Evolutionary conservation across 331 rosid species (phyloP), one percentile per base, ranked within the genome.

Genomic region (Prunus yedoensis): DNA sequence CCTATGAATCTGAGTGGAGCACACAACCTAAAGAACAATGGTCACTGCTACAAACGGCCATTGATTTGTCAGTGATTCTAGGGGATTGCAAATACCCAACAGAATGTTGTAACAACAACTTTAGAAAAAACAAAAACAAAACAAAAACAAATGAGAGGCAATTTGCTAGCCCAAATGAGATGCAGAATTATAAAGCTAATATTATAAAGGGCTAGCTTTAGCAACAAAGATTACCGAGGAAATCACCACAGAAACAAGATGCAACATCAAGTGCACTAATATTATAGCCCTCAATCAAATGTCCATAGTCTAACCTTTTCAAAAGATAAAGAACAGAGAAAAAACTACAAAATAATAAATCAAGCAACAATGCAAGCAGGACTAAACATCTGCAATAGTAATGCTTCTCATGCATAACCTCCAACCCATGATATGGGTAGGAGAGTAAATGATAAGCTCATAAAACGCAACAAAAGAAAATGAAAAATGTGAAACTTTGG

Each of bases 361-460:
- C 47, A 12, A 65, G 27, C 16, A n/a, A 57, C 72, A 72, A 77
- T 54, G 68, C 57, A 62, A 27, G 50, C 75, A 16, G 35, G 8
- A 69, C 20, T 15, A 45, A 11, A 41, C 21, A 53, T 25, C 57
- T 35, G 35, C 68, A 63, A 47, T 60, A 10, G 21, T 63, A 61
- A 47, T 16, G 60, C 41, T 66, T 10, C 16, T 63, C 62, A 32
- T 11, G 60, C 68, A 62, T 18, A 62, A 61, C 54, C 62, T 18
- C n/a, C 12, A 64, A 54, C 28, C 27, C 8, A 35, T n/a, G 27
- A 56, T 8, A 71, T 47, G 56, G 52, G 11, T 20, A 32, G 12
- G 10, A 8, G 68, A 18, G 38, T 14, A 51, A 64, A 32, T 6
- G 53, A 63, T 23, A 20, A 68, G 49, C 43, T 43, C 54, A 25